Evolutionary conservation across 108 stramenopile species (phyloP).

Genomic region (Bacterosira constricta): DNA sequence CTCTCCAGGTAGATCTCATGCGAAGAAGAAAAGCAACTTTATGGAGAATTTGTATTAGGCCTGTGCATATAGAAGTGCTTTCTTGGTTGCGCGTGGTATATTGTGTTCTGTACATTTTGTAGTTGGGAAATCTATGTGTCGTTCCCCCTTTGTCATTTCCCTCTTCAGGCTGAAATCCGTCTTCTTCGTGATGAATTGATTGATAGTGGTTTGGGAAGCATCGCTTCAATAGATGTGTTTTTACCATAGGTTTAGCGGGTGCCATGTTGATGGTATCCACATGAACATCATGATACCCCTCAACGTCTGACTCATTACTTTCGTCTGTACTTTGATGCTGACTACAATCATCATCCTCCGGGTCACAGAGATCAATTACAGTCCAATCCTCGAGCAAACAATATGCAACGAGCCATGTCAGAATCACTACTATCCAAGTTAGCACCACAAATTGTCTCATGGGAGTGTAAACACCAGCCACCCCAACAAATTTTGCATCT

Average conservation of each 20-base stretch:
- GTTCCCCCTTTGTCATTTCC: not conserved
- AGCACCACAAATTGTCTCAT: slow-evolving; percentile 39
- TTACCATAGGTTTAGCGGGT: slow-evolving; percentile 19
- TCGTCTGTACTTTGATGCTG: not conserved
- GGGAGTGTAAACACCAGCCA: slow-evolving; percentile 34
- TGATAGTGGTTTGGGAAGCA: slow-evolving; percentile 22
- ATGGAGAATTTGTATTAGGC: not conserved
- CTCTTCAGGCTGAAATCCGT: not conserved
- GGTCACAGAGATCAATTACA: slow-evolving; percentile 35
- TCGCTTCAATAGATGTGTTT: not conserved
- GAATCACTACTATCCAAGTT: slow-evolving; percentile 26
- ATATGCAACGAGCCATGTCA: slow-evolving; percentile 29
- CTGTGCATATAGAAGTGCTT: not conserved
- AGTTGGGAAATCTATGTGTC: not conserved
- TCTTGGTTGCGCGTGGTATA: not conserved
- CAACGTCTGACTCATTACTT: not conserved
- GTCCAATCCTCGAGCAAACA: slow-evolving; percentile 35
- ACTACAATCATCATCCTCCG: slow-evolving; percentile 14
- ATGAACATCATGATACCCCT: not conserved
- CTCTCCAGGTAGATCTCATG: slow-evolving; percentile 38
- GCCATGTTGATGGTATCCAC: not conserved
- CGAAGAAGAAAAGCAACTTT: slow-evolving; percentile 4
- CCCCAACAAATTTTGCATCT: not conserved
- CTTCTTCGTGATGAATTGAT: slow-evolving; percentile 6
- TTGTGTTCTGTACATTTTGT: slow-evolving; percentile 22